phyloP scores from a whole-genome alignment of 495 filamentous ascomycete genomes.

The Daldinia bambusicola region DNA sequence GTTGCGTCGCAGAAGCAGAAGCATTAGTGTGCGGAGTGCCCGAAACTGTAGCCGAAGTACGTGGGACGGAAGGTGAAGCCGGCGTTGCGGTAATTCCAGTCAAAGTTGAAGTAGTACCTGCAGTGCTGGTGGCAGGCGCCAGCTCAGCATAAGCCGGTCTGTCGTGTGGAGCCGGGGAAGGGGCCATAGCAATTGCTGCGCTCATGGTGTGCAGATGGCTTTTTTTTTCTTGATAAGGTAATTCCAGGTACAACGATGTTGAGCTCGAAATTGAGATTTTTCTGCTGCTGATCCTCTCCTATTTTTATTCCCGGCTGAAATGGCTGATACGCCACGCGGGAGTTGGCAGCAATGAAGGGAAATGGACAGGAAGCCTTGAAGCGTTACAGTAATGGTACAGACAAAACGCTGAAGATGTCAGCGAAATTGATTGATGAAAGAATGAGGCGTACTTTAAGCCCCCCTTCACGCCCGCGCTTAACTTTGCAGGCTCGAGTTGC shows the following conservation, averaged over 20 bases:
- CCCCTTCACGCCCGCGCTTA: constrained; percentile 36
- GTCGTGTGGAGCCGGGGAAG: constrained; percentile 68
- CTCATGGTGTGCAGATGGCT: constrained; percentile 59
- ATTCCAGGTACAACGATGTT: constrained; percentile 42
- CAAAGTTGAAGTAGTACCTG: constrained; percentile 34
- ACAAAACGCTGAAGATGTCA: constrained; percentile 43
- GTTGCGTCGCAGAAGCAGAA: constrained; percentile 50
- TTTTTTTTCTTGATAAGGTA: constrained; percentile 30
- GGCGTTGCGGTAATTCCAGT: constrained; percentile 49
- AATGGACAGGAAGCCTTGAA: constrained; percentile 27
- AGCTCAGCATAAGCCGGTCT: constrained; percentile 61
- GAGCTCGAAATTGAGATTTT: constrained; percentile 36
- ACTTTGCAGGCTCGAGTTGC: constrained; percentile 35
- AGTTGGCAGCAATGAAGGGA: constrained; percentile 36
- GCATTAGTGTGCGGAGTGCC: constrained; percentile 52
- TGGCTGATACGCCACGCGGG: constrained; percentile 46
- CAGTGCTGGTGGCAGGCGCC: constrained; percentile 54
- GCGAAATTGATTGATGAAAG: constrained; percentile 38
- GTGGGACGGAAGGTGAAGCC: constrained; percentile 56
- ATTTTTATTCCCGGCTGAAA: constrained; percentile 47
- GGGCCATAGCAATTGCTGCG: constrained; percentile 68
- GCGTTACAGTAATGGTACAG: constrained; percentile 42
- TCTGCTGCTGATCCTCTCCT: constrained; percentile 37
- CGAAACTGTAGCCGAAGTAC: constrained; percentile 56
- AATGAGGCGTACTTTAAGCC: constrained; percentile 41